Conservation (phyloP, 139 green algal genomes). For the Zygnema cylindricum region DNA sequence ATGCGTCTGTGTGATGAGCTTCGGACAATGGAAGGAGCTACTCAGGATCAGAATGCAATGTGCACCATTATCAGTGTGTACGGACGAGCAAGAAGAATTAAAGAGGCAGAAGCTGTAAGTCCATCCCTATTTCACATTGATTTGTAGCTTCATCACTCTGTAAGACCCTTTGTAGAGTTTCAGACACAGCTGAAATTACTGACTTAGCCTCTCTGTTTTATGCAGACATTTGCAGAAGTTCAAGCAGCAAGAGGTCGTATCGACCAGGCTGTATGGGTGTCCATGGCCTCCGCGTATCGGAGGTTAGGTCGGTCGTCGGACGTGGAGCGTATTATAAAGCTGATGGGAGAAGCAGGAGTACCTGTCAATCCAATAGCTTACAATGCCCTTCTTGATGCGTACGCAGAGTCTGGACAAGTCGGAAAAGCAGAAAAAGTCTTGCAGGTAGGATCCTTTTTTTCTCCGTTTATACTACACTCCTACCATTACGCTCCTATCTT, state of each 20-base stretch:
- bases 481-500: not conserved
- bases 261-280: not conserved
- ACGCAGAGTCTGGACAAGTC: not conserved
- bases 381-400: not conserved
- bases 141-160: too few species aligned
- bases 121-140: too few species aligned
- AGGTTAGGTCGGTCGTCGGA: not conserved
- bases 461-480: not conserved
- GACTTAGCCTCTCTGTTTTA: not conserved
- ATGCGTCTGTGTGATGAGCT: not conserved
- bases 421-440: not conserved
- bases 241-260: not conserved
- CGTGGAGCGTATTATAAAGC: not conserved
- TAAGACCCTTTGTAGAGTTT: too few species aligned
- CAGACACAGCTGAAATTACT: too few species aligned
- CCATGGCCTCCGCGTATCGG: not conserved
- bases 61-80: not conserved
- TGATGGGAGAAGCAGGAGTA: not conserved
- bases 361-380: not conserved
- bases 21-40: not conserved
- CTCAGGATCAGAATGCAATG: not conserved
- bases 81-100: not conserved
- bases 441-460: not conserved
- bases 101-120: not conserved
- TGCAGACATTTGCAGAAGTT: not conserved